Percentiles rank a stretch among this genome's conserved stretches.
Conservation (phyloP, 805 yeast species). For the Lipomyces sp. region DNA sequence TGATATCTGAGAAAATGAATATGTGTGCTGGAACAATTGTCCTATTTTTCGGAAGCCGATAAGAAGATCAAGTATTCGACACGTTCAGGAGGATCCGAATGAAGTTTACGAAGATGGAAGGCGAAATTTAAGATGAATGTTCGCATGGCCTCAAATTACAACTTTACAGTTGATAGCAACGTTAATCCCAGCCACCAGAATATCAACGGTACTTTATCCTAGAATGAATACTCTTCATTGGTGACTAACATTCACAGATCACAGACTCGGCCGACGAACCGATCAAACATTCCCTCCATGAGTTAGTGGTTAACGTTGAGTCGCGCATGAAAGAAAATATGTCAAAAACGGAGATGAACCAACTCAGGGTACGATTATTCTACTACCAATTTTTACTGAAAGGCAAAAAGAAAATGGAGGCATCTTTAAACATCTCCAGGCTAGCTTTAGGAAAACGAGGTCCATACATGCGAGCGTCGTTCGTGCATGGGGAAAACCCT, state of each 20-base stretch:
- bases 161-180: neutral
- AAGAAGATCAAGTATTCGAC: neutral
- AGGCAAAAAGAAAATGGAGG: neutral
- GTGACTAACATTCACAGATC: neutral
- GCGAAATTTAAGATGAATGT: neutral
- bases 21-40: neutral
- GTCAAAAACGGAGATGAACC: neutral
- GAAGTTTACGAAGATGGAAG: neutral
- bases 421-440: neutral
- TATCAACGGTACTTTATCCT: neutral
- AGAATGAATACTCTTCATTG: neutral
- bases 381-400: no score
- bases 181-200: neutral
- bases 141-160: neutral
- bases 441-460: neutral
- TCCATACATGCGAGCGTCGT: no score
- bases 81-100: neutral
- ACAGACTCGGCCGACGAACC: neutral
- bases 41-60: constrained; percentile 1
- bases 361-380: neutral
- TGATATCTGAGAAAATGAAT: neutral
- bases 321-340: neutral
- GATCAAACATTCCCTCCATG: neutral
- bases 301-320: neutral
- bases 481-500: no score